phyloP scores from a whole-genome alignment of 192 early-diverging fungal species.

The Backusella macrospora region DNA sequence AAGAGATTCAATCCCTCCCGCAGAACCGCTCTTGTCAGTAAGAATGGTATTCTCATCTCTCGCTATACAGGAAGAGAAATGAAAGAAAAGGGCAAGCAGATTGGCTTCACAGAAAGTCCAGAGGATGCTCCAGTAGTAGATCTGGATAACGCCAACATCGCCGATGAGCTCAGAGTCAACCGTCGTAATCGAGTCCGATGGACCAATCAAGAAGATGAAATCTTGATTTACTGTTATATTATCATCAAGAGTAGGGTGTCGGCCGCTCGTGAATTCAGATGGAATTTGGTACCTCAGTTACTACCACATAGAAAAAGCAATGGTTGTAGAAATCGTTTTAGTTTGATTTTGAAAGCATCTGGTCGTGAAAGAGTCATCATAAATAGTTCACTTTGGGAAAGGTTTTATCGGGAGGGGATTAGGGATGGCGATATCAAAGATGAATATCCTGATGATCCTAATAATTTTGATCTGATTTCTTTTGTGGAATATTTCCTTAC shows the following conservation, averaged over 20 bases:
- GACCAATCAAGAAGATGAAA: background rate
- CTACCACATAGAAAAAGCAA: background rate
- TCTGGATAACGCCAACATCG: background rate
- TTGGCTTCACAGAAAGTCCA: too few relatives aligned
- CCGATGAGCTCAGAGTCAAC: background rate
- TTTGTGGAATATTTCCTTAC: constrained; percentile 3
- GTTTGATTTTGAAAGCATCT: background rate
- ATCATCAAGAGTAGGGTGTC: background rate
- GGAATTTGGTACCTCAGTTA: background rate
- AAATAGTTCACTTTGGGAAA: background rate
- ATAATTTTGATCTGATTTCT: background rate
- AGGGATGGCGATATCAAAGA: background rate
- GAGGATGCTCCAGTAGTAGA: background rate
- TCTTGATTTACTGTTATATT: background rate
- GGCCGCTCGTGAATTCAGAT: background rate
- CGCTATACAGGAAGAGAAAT: background rate
- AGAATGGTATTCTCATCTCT: background rate
- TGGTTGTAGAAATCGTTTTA: background rate
- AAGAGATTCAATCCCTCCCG: background rate
- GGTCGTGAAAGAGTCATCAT: background rate
- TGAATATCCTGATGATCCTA: background rate
- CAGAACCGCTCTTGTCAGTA: background rate
- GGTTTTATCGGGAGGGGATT: background rate
- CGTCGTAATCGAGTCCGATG: background rate
- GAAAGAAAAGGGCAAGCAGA: background rate